Evolutionary conservation across 805 yeast genomes (phyloP), one percentile per base, ranked within the genome.

Genomic region (Scheffersomyces coipomensis): DNA sequence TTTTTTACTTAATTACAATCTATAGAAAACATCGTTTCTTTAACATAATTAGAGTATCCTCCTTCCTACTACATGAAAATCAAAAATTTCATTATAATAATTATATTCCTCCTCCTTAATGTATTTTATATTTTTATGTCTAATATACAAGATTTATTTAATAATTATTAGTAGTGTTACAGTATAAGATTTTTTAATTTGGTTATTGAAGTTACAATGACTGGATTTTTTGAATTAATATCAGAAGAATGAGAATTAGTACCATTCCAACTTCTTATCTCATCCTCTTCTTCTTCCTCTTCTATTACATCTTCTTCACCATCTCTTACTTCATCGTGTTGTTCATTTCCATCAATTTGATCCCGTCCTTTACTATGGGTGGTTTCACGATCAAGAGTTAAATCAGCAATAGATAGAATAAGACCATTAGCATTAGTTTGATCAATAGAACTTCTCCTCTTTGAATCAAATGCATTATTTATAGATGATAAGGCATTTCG

Each of bases 391-490:
- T 26, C 33, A 29, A 8, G 17, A 12, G 13, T 19, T n/a, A 26
- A 8, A 17, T 34, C 36, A 24, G 17, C 19, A 10, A 18, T 17
- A 7, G 30, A 23, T 3, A 43, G 27, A 12, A 45, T 45, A 3
- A 35, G 34, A 3, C 49, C 49, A 4, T 21, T 12, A 5, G 31
- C 49, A 5, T 34, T 45, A 13, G 35, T 37, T 5, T 40, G 43
- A 23, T 32, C 40, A 9, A 43, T 21, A 2, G 39, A 13, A 11
- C 35, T 38, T 17, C 37, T 34, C 2, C 25, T 34, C 22, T 36
- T 43, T 3, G 45, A 29, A 7, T 35, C 46, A 29, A 24, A 45
- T 15, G 43, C 39, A 17, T 41, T 35, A 29, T 45, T 45, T 3
- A 43, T 44, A 3, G 38, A 40, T 3, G 43, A 22, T 13, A 45